phyloP scores from a whole-genome alignment of 225 moss, liverwort and hornwort species.

The Antitrichia curtipendula region DNA sequence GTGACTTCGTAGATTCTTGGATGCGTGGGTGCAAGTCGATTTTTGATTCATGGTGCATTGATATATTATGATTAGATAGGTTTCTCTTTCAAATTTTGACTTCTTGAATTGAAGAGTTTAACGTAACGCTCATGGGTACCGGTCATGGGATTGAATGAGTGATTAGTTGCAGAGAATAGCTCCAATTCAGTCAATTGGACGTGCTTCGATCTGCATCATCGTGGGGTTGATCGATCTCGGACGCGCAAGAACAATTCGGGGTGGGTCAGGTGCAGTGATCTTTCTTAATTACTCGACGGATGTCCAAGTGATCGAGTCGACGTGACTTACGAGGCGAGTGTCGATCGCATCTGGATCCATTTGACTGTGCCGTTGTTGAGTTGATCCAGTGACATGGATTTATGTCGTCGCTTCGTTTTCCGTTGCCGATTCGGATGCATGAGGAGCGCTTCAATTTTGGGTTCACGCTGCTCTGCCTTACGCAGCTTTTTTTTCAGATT shows the following conservation, averaged over 20 bases:
- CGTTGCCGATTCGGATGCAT: not conserved
- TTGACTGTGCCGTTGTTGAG: not conserved
- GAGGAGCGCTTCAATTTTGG: not conserved
- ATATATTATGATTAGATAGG: not conserved
- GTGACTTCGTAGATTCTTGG: not conserved
- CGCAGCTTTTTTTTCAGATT: not conserved
- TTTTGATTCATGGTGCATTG: not conserved
- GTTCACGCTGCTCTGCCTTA: not conserved
- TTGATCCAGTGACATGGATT: not conserved
- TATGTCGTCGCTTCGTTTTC: not conserved
- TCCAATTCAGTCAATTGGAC: not conserved
- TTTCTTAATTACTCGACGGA: not conserved
- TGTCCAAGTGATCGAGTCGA: not conserved
- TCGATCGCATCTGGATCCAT: not conserved
- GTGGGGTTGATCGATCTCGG: not conserved
- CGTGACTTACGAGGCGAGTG: not conserved
- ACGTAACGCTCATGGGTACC: not conserved
- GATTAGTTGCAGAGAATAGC: not conserved
- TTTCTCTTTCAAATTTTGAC: not conserved
- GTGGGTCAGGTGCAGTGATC: not conserved
- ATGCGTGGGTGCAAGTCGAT: not conserved
- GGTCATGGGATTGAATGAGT: not conserved
- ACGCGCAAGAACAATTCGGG: not conserved
- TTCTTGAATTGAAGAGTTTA: not conserved
- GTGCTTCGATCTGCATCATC: not conserved